phyloP scores from a whole-genome alignment of 352 stramenopile genomes.

The Halophytophthora polymorphica region DNA sequence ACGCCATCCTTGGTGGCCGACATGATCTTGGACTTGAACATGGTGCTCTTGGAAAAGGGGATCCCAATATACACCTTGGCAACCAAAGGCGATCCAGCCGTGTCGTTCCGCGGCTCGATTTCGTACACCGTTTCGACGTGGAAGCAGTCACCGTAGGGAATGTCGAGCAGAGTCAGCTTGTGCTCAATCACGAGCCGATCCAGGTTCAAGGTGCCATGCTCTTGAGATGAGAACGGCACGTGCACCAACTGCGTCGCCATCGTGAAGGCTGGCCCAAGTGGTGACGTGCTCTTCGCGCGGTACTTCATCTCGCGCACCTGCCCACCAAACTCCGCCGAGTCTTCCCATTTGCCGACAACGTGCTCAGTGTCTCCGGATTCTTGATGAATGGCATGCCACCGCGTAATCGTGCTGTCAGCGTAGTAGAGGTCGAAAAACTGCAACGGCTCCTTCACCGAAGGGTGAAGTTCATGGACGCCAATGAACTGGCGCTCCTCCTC shows the following conservation, averaged over 20 bases:
- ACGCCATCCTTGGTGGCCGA: constrained; percentile 65
- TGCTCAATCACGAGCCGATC: constrained; percentile 56
- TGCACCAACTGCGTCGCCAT: constrained; percentile 55
- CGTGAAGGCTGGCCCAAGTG: constrained; percentile 62
- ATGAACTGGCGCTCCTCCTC: constrained; percentile 68
- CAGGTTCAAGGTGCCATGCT: constrained; percentile 31
- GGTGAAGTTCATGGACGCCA: constrained; percentile 63
- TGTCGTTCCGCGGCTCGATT: constrained; percentile 37
- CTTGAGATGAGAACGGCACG: constrained; percentile 39
- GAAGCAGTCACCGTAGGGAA: constrained; percentile 82
- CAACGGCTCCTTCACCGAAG: constrained; percentile 37
- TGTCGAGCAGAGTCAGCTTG: constrained; percentile 68
- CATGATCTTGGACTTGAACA: constrained; percentile 86
- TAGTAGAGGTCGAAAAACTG: constrained; percentile 83
- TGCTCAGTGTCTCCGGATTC: constrained; percentile 68
- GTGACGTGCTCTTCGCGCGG: constrained; percentile 65
- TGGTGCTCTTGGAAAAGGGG: constrained; percentile 80
- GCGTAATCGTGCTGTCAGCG: constrained; percentile 37
- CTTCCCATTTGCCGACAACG: constrained; percentile 51
- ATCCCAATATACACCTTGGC: constrained; percentile 64
- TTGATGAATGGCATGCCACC: constrained; percentile 56
- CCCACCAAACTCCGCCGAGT: constrained; percentile 55
- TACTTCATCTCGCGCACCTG: constrained; percentile 71
- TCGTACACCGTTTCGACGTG: constrained; percentile 66
- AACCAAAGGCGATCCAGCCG: constrained; percentile 27